Evolutionary conservation across 2,329 filamentous ascomycete genomes (phyloP), one percentile per base, ranked within the genome.

Genomic region (Camillea tinctor): DNA sequence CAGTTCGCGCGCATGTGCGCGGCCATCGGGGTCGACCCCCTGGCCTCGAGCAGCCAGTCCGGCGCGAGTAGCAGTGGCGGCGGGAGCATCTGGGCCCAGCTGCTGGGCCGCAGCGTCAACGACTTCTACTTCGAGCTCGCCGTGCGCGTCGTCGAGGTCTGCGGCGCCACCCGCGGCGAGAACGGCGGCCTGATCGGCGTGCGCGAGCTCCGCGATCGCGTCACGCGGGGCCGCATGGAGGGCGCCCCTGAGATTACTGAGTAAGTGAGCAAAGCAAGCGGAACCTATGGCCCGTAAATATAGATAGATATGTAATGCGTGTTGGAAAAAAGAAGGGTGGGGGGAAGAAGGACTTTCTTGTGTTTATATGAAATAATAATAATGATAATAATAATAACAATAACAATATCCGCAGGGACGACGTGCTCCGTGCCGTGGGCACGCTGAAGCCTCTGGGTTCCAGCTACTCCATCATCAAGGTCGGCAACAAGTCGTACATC

Each of bases 1-100:
- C 94, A 99, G 77, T 99, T 99, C 73, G 94, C 95, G 2, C 92
- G 94, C 74, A 99, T 99, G 95, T 99, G 95, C 79, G 88, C 93
- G 71, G 93, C 93, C 64, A 97, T 99, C 67, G 95, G 95, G 54
- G 93, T 99, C 13, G 95, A 99, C 75, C 96, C 95, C 1, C 82
- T 99, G 19, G 92, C 93, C n/a, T 87, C 84, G 1, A 65, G 62
- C 50, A 59, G 52, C 59, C 78, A 74, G 74, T 66, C 68, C 1
- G 66, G 67, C 3, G 71, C 69, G 54, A 66, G 65, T 24, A 49
- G 51, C 52, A 22, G 80, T 67, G 79, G 80, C 56, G 80, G 79
- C 62, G 75, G 86, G 19, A 95, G 89, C 60, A 88, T 97, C 60
- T 98, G 95, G 94, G 90, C 92, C 8, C 93, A 97, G 79, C 86